Conservation (phyloP, 2,329 filamentous ascomycete species). For the Trichophyton schoenleinii region DNA sequence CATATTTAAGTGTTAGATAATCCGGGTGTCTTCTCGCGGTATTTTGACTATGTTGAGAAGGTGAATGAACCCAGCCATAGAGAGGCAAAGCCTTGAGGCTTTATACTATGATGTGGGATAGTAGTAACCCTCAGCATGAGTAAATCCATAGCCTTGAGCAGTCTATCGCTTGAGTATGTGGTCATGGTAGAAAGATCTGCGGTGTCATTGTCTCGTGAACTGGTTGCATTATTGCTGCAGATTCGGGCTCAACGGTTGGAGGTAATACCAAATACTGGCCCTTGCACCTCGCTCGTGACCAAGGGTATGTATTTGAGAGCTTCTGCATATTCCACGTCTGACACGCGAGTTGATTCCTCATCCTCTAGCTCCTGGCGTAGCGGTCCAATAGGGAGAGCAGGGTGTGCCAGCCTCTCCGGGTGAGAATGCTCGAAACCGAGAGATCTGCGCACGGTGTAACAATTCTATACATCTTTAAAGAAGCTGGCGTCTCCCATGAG, state of each 20-base stretch:
- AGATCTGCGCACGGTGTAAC: background rate
- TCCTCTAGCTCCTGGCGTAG: background rate
- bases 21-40: no score
- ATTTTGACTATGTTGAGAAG: background rate
- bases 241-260: background rate
- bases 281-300: background rate
- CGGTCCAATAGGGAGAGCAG: background rate
- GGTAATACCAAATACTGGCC: background rate
- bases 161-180: no score
- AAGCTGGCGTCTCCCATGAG: background rate
- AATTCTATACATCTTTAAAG: background rate
- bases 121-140: no score
- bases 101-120: no score
- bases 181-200: no score
- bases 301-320: background rate
- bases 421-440: background rate
- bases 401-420: background rate
- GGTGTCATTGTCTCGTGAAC: no score
- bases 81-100: background rate
- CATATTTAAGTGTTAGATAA: no score
- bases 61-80: background rate
- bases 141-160: no score
- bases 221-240: background rate
- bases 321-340: background rate
- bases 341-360: constrained; percentile 1